These are phyloP conservation scores for Citrus maxima DNA, from an alignment of 345 rosid species.

Conservation along the genomic window DNA sequence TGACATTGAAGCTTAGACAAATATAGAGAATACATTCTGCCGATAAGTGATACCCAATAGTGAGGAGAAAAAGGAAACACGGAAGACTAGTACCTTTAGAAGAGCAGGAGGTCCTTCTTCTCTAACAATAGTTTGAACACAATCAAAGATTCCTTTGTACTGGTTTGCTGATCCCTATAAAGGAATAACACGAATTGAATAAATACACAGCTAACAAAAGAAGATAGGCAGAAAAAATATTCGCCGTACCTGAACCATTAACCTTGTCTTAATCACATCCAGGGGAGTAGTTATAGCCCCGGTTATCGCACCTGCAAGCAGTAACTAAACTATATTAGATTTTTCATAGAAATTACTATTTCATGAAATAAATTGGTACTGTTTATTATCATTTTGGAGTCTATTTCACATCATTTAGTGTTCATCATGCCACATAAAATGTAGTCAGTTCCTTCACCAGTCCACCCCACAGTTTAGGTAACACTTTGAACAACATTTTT, in stretches of 20 bases:
- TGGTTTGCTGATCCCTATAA: conserved; percentile 75
- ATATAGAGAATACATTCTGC: neutral
- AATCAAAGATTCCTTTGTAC: conserved; percentile 78
- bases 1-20: neutral
- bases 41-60: neutral
- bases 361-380: neutral
- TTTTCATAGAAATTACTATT: neutral
- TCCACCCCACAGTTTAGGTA: neutral
- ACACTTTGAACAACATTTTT: neutral
- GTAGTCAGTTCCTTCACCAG: neutral
- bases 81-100: conserved; percentile 55
- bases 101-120: conserved; percentile 94
- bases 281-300: conserved; percentile 98
- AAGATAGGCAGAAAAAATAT: conserved; percentile 9
- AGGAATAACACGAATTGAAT: neutral
- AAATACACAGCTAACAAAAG: neutral
- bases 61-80: neutral
- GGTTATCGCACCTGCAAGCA: conserved; percentile 75
- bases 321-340: neutral
- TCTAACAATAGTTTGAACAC: conserved; percentile 73
- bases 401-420: neutral
- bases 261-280: conserved; percentile 93
- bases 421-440: neutral
- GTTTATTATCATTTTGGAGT: neutral
- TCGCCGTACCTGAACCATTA: conserved; percentile 83